Conservation (phyloP, 192 early-diverging fungal species). For the Geosiphon pyriformis region DNA sequence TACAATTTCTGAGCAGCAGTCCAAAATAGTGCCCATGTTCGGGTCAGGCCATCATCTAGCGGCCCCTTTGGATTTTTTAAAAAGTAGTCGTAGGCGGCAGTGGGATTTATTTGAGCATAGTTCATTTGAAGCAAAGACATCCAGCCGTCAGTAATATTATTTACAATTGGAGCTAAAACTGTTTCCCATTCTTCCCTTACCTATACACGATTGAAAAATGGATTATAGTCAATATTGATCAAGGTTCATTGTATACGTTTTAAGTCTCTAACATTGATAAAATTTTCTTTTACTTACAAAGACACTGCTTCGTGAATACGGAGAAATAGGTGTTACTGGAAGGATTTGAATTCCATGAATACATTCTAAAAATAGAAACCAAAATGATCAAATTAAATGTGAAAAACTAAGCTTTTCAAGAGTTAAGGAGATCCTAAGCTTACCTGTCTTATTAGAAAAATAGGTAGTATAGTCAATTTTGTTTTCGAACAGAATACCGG, state of each 20-base stretch:
- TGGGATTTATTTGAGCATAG: slow-evolving; percentile 28
- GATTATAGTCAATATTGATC: too few relatives aligned
- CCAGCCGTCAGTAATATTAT: slow-evolving; percentile 29
- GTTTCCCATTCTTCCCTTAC: slow-evolving; percentile 27
- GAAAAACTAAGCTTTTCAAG: neutral
- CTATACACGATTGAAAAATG: neutral
- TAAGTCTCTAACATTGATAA: too few relatives aligned
- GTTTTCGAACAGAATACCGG: slow-evolving; percentile 35
- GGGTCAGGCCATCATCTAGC: slow-evolving; percentile 33
- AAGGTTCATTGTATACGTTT: too few relatives aligned
- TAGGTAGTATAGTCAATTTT: slow-evolving; percentile 34
- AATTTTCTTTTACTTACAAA: slow-evolving; percentile 22
- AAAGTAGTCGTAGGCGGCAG: slow-evolving; percentile 28
- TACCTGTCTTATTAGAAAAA: slow-evolving; percentile 31
- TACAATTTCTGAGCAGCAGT: slow-evolving; percentile 27
- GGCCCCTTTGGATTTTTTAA: neutral
- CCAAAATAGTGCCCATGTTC: slow-evolving; percentile 35
- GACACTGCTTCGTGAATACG: slow-evolving; percentile 21
- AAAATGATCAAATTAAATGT: neutral
- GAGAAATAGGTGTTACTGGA: slow-evolving; percentile 29
- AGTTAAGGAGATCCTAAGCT: neutral
- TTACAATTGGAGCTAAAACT: neutral
- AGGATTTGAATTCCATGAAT: slow-evolving; percentile 39
- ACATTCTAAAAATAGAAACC: slow-evolving; percentile 22
- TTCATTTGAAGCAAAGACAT: slow-evolving; percentile 33